Percentiles rank a stretch among this genome's conserved stretches.
phyloP scores from a whole-genome alignment of 441 rosid species.

The Gossypium laxum region DNA sequence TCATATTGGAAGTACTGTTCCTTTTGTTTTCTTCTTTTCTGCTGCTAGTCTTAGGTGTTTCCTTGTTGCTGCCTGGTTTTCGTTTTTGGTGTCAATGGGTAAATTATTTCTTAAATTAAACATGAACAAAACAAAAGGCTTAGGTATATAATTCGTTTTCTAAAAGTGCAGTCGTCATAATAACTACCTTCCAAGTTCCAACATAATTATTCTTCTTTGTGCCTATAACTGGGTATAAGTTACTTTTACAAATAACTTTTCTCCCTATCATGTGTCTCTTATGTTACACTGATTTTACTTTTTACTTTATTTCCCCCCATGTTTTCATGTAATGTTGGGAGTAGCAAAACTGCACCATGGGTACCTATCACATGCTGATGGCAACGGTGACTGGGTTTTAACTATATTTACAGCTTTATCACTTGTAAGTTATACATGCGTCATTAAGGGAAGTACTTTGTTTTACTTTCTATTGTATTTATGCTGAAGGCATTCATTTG shows the following conservation, averaged over 20 bases:
- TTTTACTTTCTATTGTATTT: neutral
- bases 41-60: neutral
- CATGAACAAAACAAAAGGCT: neutral
- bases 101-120: neutral
- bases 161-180: neutral
- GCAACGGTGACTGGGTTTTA: slow-evolving; percentile 97
- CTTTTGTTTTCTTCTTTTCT: neutral
- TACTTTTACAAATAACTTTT: neutral
- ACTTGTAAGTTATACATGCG: slow-evolving; percentile 49
- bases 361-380: slow-evolving; percentile 79
- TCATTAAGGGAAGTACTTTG: neutral
- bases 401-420: slow-evolving; percentile 80
- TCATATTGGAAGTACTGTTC: slow-evolving; percentile 7
- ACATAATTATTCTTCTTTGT: neutral
- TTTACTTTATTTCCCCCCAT: slow-evolving; percentile 2
- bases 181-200: neutral
- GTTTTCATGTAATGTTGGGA: slow-evolving; percentile 7
- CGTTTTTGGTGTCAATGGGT: neutral
- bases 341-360: slow-evolving; percentile 92
- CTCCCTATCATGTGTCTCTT: neutral
- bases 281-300: slow-evolving; percentile 8
- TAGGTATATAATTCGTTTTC: neutral
- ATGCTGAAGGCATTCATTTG: neutral
- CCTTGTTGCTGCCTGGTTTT: neutral
- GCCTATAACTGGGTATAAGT: neutral